phyloP scores from a whole-genome alignment of 75 land plant genomes.

The Cunninghamia lanceolata region DNA sequence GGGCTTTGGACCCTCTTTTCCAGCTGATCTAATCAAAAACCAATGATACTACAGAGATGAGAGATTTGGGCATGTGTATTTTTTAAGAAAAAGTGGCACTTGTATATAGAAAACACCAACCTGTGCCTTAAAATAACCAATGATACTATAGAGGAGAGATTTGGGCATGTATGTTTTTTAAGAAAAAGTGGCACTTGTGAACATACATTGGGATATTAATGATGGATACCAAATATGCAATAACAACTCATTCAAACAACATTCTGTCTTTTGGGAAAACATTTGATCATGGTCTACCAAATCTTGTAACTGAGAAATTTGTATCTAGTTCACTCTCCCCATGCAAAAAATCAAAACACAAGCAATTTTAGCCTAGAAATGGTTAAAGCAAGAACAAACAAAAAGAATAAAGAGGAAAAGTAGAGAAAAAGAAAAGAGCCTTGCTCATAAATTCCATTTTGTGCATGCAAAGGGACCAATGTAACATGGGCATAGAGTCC shows the following conservation, averaged over 20 bases:
- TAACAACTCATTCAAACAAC: not conserved
- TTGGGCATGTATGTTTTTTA: too few species aligned
- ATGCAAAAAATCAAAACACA: not conserved
- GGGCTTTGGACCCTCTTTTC: too few species aligned
- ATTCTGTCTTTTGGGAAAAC: not conserved
- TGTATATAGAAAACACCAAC: too few species aligned
- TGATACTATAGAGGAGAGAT: too few species aligned
- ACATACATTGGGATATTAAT: not conserved
- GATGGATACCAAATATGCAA: not conserved
- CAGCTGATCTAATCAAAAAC: too few species aligned
- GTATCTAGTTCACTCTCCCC: not conserved
- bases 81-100: too few species aligned
- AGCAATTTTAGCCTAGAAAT: not conserved
- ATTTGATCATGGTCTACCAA: not conserved
- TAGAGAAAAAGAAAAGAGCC: not conserved
- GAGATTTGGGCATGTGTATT: too few species aligned
- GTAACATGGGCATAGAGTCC: slow-evolving; percentile 65
- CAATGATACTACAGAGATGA: too few species aligned
- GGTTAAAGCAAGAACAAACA: too few species aligned
- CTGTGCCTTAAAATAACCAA: too few species aligned
- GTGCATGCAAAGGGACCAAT: slow-evolving; percentile 91
- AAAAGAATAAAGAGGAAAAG: not conserved
- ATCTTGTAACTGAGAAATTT: not conserved
- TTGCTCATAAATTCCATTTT: slow-evolving; percentile 87
- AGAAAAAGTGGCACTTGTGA: not conserved